phyloP scores from a whole-genome alignment of 1,284 basidiomycete genomes.

The Sanghuangporus sanghuang region DNA sequence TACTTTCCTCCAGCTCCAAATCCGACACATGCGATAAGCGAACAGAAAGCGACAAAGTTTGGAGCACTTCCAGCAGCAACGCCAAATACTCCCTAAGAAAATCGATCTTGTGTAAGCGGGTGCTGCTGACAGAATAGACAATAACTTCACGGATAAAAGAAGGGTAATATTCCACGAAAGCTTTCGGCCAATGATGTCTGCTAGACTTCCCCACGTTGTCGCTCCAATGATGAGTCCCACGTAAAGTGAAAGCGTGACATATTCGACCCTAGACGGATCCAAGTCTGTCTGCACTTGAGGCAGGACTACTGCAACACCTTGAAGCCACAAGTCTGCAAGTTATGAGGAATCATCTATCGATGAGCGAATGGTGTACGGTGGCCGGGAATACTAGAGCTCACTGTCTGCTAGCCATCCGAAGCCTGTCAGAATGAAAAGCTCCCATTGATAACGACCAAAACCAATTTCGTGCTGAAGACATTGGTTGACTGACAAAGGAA shows the following conservation, averaged over 20 bases:
- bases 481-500: slow-evolving; percentile 33
- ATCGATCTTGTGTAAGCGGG: neutral
- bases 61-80: slow-evolving; percentile 49
- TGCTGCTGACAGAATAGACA: neutral
- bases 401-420: slow-evolving; percentile 21
- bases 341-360: neutral
- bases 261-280: slow-evolving; percentile 38
- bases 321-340: slow-evolving; percentile 45
- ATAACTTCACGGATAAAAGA: slow-evolving; percentile 37
- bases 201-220: slow-evolving; percentile 46
- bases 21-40: slow-evolving; percentile 47
- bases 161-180: slow-evolving; percentile 58
- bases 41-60: slow-evolving; percentile 46
- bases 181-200: slow-evolving; percentile 45
- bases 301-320: slow-evolving; percentile 49
- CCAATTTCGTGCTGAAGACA: slow-evolving; percentile 52
- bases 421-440: slow-evolving; percentile 53
- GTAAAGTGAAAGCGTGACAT: slow-evolving; percentile 51
- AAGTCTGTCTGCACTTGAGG: slow-evolving; percentile 42
- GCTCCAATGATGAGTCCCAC: slow-evolving; percentile 56
- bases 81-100: slow-evolving; percentile 41
- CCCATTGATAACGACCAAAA: slow-evolving; percentile 56
- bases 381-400: neutral
- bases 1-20: slow-evolving; percentile 57
- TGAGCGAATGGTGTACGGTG: too few species aligned